Conservation (phyloP, 108 stramenopile species). For the Cyclotella cryptica region DNA sequence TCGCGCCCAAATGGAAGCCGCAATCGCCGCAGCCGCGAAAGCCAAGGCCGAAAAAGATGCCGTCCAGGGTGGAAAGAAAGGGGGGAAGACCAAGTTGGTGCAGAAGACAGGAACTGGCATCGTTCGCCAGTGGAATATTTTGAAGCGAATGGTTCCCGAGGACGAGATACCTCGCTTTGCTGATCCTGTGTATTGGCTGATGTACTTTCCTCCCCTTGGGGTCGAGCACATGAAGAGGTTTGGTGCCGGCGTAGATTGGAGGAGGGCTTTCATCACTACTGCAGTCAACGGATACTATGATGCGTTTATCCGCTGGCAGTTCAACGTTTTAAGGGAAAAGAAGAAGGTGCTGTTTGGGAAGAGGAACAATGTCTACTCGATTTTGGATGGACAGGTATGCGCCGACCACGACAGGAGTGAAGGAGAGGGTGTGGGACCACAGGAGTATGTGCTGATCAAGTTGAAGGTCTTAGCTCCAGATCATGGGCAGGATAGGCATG, state of each 20-base stretch:
- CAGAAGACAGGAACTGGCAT: conserved; percentile 94
- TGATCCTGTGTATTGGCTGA: conserved; percentile 94
- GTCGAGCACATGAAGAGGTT: conserved; percentile 91
- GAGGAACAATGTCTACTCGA: conserved; percentile 94
- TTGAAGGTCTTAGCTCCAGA: conserved; percentile 88
- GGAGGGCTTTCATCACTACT: conserved; percentile 98
- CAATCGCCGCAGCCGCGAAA: conserved; percentile 67
- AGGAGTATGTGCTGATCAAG: conserved; percentile 99
- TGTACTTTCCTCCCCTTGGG: conserved; percentile 97
- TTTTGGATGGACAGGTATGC: conserved; percentile 97
- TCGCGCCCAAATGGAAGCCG: conserved; percentile 84
- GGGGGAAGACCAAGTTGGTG: conserved; percentile 87
- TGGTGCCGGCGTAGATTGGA: conserved; percentile 96
- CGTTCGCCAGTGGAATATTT: conserved; percentile 95
- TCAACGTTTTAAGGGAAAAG: conserved; percentile 83
- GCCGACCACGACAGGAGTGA: conserved; percentile 98
- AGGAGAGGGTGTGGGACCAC: conserved; percentile 97
- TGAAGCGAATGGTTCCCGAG: conserved; percentile 86
- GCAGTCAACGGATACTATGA: conserved; percentile 97
- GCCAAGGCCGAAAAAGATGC: conserved; percentile 63
- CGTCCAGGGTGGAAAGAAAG: conserved; percentile 72
- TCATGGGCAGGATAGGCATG: conserved; percentile 77
- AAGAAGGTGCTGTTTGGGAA: conserved; percentile 93
- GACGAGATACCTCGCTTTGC: conserved; percentile 87
- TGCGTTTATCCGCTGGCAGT: conserved; percentile 97